Conservation (phyloP, 768 basidiomycete genomes). For the Lepiota venenata region DNA sequence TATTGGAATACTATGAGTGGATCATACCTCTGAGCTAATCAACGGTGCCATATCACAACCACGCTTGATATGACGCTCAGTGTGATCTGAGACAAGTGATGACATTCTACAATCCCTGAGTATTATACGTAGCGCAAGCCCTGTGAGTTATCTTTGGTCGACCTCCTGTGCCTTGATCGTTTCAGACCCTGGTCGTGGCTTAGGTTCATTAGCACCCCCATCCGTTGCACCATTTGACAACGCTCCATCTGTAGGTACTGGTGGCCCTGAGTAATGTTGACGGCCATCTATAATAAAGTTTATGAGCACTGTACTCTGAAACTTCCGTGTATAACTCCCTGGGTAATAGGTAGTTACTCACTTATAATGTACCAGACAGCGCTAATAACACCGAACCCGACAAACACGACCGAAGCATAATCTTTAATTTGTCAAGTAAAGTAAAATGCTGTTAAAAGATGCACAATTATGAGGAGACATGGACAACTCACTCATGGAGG, state of each 20-base stretch:
- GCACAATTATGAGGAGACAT: not conserved
- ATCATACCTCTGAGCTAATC: not conserved
- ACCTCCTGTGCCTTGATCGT: no score
- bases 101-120: no score
- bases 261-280: constrained; percentile 41
- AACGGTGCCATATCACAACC: no score
- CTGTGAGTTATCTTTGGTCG: no score
- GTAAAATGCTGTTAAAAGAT: not conserved
- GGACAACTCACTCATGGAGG: constrained; percentile 40
- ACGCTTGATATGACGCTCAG: no score
- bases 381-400: constrained; percentile 56
- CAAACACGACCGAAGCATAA: constrained; percentile 65
- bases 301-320: not conserved
- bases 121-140: no score
- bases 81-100: no score
- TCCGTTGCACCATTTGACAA: not conserved
- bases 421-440: constrained; percentile 34
- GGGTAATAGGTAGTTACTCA: constrained; percentile 26
- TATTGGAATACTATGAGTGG: not conserved
- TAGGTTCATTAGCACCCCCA: no score
- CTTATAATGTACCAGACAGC: constrained; percentile 59
- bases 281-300: constrained; percentile 32
- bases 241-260: constrained; percentile 22
- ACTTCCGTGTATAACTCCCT: not conserved
- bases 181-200: no score